Evolutionary conservation across 495 filamentous ascomycete species (phyloP).

Genomic region (Parathielavia hyrcaniae): DNA sequence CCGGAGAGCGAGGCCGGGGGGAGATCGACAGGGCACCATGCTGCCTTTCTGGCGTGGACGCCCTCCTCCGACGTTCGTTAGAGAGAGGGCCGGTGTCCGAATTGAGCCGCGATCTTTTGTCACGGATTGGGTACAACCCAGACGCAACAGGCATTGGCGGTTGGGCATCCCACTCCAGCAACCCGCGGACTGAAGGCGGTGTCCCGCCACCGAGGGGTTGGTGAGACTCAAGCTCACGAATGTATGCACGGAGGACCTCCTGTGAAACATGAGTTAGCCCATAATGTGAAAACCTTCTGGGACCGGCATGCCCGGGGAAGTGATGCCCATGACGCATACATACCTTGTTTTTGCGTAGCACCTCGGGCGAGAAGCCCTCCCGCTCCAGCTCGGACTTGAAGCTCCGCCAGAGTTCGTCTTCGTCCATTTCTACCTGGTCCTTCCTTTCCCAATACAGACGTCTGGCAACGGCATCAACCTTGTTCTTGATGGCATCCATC

Average conservation of each 20-base stretch:
- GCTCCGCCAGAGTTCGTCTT: constrained; percentile 48
- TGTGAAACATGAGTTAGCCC: constrained; percentile 19
- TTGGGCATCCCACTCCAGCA: constrained; percentile 25
- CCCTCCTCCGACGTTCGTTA: constrained; percentile 37
- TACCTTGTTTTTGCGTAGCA: constrained; percentile 49
- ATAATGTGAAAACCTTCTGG: neutral
- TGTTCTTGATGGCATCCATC: constrained; percentile 42
- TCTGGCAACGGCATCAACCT: constrained; percentile 47
- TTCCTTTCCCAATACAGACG: constrained; percentile 38
- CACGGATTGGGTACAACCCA: constrained; percentile 20
- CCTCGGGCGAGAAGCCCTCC: constrained; percentile 47
- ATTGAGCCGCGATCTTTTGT: constrained; percentile 25
- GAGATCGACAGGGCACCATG: constrained; percentile 17
- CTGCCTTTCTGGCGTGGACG: constrained; percentile 12
- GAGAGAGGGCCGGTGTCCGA: constrained; percentile 20
- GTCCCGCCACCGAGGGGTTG: constrained; percentile 29
- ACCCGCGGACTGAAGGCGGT: constrained; percentile 39
- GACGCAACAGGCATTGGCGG: constrained; percentile 22
- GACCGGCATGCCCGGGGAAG: neutral
- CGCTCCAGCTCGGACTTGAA: constrained; percentile 48
- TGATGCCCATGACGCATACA: constrained; percentile 22
- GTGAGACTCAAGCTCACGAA: constrained; percentile 46
- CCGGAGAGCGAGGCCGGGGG: constrained; percentile 18
- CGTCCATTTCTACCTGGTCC: constrained; percentile 31
- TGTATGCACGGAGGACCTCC: constrained; percentile 51